These are phyloP conservation scores for Ceratobasidium sp. DNA, from an alignment of 1,284 basidiomycete genomes.

Conservation along the genomic window DNA sequence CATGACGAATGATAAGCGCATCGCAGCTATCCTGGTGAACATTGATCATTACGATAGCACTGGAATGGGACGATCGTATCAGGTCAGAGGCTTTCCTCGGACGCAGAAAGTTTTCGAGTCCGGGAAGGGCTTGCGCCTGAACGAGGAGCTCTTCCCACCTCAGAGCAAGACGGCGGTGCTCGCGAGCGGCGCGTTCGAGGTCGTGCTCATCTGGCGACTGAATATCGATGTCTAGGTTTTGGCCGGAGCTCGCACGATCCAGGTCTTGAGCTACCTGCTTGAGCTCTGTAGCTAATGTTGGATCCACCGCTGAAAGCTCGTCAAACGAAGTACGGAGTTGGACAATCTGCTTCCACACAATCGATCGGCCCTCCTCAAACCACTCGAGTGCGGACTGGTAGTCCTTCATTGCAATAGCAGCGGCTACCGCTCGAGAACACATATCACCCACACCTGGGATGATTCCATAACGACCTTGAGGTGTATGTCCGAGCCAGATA, in stretches of 20 bases:
- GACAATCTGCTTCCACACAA: background rate
- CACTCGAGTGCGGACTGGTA: constrained; percentile 51
- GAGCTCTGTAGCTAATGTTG: background rate
- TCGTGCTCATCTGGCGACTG: too few relatives aligned
- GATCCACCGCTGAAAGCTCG: background rate
- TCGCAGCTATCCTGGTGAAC: background rate
- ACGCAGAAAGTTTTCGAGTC: background rate
- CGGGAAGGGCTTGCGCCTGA: background rate
- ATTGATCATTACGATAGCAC: constrained; percentile 6
- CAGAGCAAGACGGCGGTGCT: constrained; percentile 5
- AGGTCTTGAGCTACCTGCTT: background rate
- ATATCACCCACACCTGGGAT: background rate
- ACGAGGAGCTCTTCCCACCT: background rate
- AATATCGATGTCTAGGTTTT: too few relatives aligned
- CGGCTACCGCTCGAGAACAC: background rate
- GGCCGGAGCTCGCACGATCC: background rate
- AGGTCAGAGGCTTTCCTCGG: background rate
- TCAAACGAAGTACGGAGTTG: constrained; percentile 2
- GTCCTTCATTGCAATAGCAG: background rate
- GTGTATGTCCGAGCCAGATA: constrained; percentile 7
- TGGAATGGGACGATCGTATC: background rate
- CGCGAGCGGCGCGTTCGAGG: background rate
- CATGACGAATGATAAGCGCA: background rate
- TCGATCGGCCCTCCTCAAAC: constrained; percentile 52
- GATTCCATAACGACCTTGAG: background rate